Base-by-base conservation (phyloP, 345 rosid genomes). In the Rhizophora apiculata region DNA sequence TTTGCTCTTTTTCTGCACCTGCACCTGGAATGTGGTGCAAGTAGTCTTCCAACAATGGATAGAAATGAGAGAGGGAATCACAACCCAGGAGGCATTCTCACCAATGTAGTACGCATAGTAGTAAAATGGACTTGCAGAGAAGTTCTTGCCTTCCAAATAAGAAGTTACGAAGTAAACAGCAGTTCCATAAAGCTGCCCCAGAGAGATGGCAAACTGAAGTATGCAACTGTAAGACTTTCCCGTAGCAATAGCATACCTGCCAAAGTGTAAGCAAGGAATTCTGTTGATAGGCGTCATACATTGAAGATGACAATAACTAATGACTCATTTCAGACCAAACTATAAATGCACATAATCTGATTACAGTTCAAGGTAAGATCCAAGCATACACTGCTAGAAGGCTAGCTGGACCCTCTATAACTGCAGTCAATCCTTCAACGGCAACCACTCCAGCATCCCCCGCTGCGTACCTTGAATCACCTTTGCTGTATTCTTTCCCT, bases 401-500 rank as follows among this genome's bases (percentile, higher is more conserved):
- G 78, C 74, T 70, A 55, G 93, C 87, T 3, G 96, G 99, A 68
- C 97, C 99, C 78, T 85, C 96, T 0, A 95, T 21, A 75, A 86
- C 97, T 48, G 95, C 87, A 60, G 97, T 92, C 62, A 95, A 72
- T 19, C 96, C 99, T 84, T 95, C 97, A 62, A 94, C 86, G 63
- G 90, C 57, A 60, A 94, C 80, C 32, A 92, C 62, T 2, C 83
- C 88, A 8, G 96, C 72, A 72, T 94, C 98, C 72, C 95, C 85
- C 1, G 82, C 92, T 5, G 72, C 98, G 67, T 94, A 94, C 76
- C 98, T 85, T 0, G 97, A 94, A 80, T 94, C 98, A 55, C 97
- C 97, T 89, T 94, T 94, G 81, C 97, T 89, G 72, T 94, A 94
- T 68, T 94, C 96, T 82, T 92, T 94, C 97, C 97, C 96, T 95